Evolutionary conservation across 257 asterid genomes (phyloP), one percentile per base, ranked within the genome.

Genomic region (Sherardia arvensis): DNA sequence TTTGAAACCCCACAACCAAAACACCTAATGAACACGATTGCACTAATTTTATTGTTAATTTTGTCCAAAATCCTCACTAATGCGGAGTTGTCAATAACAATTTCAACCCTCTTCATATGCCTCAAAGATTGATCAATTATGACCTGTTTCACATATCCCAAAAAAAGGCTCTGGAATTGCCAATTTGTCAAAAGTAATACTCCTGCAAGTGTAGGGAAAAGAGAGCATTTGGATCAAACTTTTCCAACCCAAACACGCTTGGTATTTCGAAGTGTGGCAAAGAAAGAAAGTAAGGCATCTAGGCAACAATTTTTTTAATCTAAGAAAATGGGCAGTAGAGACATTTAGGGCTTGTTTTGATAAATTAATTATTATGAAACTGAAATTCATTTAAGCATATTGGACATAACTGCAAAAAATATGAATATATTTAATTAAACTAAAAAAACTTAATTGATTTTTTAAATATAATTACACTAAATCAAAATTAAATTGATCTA

Each of bases 201-300:
- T 20, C 1, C 26, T 29, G 51, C 59, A n/a, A n/a, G n/a, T n/a
- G n/a, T n/a, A n/a, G n/a, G n/a, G 17, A 43, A 38, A 38, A 15
- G 27, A 32, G 27, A 65, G 68, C 68, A 64, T 64, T 47, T 23
- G 57, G 53, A 40, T 48, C 64, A 34, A 53, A 57, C 59, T 53
- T 64, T 38, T 56, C 12, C 60, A 18, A 40, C 47, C 7, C 23
- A 32, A 36, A 25, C 34, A 59, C 58, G 32, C 32, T 29, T 55
- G 21, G 53, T 22, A n/a, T n/a, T n/a, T n/a, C n/a, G n/a, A n/a
- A 27, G 47, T 38, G 1, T 71, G 65, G 43, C 9, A 59, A 66
- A 51, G 67, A 59, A 66, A 51, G 67, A 59, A 66, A 51, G 67
- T 49, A 66, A 51, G 67, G 55, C 63, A 66, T 18, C 54, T 51